Conservation (phyloP, 225 moss, liverwort and hornwort genomes). For the Anthoceros angustus region DNA sequence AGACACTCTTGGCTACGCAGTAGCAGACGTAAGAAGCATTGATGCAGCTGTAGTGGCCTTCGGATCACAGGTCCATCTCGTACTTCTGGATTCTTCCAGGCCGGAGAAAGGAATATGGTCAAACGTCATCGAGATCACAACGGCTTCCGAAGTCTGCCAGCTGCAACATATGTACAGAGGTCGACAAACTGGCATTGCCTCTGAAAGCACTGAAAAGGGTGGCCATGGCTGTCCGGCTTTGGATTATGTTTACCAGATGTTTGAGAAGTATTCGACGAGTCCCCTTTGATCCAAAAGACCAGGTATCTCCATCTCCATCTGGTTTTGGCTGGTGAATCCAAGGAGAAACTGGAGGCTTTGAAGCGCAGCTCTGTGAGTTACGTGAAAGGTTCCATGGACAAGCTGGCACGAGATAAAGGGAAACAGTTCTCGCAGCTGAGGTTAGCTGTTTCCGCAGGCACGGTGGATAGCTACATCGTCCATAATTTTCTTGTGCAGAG, state of each 20-base stretch:
- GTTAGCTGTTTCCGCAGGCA: background rate
- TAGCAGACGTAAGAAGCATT: constrained; percentile 4
- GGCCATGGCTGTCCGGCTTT: constrained; percentile 18
- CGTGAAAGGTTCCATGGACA: background rate
- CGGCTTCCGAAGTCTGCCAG: constrained; percentile 19
- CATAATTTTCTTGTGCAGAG: background rate
- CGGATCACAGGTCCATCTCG: constrained; percentile 34
- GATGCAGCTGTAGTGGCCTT: constrained; percentile 19
- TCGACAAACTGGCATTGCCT: background rate
- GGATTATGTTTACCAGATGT: constrained; percentile 35
- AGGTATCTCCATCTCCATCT: background rate
- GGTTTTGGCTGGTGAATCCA: background rate
- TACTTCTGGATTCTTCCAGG: constrained; percentile 11
- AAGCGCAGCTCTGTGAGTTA: background rate
- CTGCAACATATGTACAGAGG: constrained; percentile 13
- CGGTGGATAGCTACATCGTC: background rate
- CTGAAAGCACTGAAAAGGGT: background rate
- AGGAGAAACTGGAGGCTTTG: background rate
- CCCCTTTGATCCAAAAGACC: constrained; percentile 12
- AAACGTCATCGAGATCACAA: constrained; percentile 21
- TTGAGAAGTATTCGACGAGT: constrained; percentile 39
- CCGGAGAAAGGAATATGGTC: constrained; percentile 15
- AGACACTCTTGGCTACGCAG: constrained; percentile 6
- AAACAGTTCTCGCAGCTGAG: background rate
- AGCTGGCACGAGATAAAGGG: background rate